Conservation (phyloP, 2,329 filamentous ascomycete species). For the Beauveria rudraprayagi region DNA sequence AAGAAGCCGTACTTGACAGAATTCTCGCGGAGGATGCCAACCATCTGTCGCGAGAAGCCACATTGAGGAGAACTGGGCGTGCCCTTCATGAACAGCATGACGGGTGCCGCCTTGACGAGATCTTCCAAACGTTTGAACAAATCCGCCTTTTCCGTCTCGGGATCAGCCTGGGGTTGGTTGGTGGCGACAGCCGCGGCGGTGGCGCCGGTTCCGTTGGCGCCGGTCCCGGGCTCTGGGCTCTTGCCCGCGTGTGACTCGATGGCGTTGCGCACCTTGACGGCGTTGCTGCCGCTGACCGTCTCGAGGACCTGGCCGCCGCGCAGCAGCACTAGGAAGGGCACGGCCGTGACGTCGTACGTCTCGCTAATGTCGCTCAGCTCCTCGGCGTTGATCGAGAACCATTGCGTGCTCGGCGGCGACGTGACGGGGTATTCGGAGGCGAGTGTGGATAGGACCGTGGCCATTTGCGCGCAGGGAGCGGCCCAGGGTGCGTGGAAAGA, state of each 20-base stretch:
- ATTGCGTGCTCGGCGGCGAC: slow-evolving; percentile 60
- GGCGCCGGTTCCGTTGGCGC: slow-evolving; percentile 25
- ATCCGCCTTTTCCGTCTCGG: slow-evolving; percentile 67
- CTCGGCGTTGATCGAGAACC: slow-evolving; percentile 90
- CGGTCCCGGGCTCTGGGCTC: slow-evolving; percentile 22
- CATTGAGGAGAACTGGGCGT: slow-evolving; percentile 81
- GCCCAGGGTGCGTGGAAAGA: slow-evolving; percentile 98
- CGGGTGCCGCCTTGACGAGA: slow-evolving; percentile 87
- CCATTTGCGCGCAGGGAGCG: slow-evolving; percentile 91
- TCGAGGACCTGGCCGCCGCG: slow-evolving; percentile 69
- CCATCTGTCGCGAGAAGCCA: slow-evolving; percentile 86
- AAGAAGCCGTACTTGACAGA: slow-evolving; percentile 97
- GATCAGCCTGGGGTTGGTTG: slow-evolving; percentile 37
- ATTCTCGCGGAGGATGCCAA: slow-evolving; percentile 77
- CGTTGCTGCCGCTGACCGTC: slow-evolving; percentile 83
- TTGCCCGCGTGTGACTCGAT: slow-evolving; percentile 73
- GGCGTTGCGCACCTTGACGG: slow-evolving; percentile 71
- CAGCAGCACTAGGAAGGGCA: slow-evolving; percentile 83
- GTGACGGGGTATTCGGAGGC: slow-evolving; percentile 74
- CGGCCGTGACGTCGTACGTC: slow-evolving; percentile 85
- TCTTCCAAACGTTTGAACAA: slow-evolving; percentile 72
- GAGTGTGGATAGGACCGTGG: slow-evolving; percentile 73
- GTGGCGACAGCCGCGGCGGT: slow-evolving; percentile 31
- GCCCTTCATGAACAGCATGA: slow-evolving; percentile 99
- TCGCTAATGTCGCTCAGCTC: slow-evolving; percentile 89